Evolutionary conservation across 2,329 filamentous ascomycete genomes (phyloP).

Genomic region (Scedosporium apiospermum): DNA sequence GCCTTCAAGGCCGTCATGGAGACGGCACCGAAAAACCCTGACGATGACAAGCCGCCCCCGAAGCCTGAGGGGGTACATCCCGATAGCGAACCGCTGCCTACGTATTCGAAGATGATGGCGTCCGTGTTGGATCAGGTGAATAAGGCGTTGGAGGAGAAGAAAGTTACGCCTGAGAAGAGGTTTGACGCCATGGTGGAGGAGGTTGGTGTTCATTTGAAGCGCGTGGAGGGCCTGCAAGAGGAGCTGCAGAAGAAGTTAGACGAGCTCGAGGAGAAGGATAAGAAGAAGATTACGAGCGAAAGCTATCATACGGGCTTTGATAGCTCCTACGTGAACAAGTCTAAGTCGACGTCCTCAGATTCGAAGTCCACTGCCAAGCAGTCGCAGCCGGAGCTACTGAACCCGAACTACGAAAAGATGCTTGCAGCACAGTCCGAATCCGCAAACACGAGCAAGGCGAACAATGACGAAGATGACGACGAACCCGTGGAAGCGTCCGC

Average conservation of each 20-base stretch:
- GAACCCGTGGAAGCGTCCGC: constrained; percentile 67
- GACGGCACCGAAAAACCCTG: constrained; percentile 53
- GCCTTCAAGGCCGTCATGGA: constrained; percentile 88
- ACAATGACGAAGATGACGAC: constrained; percentile 44
- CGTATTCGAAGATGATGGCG: constrained; percentile 98
- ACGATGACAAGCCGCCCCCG: constrained; percentile 65
- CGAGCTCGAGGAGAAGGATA: constrained; percentile 76
- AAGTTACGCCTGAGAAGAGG: constrained; percentile 50
- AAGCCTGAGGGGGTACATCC: constrained; percentile 72
- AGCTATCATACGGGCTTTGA: constrained; percentile 83
- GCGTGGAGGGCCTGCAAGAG: constrained; percentile 69
- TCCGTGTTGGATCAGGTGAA: constrained; percentile 91
- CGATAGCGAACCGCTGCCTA: constrained; percentile 63
- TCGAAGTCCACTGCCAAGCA: constrained; percentile 29
- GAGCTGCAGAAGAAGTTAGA: constrained; percentile 66
- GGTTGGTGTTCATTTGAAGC: constrained; percentile 63
- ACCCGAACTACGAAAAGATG: constrained; percentile 5
- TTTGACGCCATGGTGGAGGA: constrained; percentile 72
- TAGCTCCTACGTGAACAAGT: constrained; percentile 69
- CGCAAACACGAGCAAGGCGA: constrained; percentile 15
- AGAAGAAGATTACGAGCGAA: constrained; percentile 89
- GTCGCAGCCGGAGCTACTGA: constrained; percentile 57
- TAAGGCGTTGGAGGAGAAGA: constrained; percentile 68
- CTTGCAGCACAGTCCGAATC: constrained; percentile 2
- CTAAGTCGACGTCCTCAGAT: constrained; percentile 25